Evolutionary conservation across 2,329 filamentous ascomycete species (phyloP), one percentile per base, ranked within the genome.

Genomic region (Leptographium flavum): DNA sequence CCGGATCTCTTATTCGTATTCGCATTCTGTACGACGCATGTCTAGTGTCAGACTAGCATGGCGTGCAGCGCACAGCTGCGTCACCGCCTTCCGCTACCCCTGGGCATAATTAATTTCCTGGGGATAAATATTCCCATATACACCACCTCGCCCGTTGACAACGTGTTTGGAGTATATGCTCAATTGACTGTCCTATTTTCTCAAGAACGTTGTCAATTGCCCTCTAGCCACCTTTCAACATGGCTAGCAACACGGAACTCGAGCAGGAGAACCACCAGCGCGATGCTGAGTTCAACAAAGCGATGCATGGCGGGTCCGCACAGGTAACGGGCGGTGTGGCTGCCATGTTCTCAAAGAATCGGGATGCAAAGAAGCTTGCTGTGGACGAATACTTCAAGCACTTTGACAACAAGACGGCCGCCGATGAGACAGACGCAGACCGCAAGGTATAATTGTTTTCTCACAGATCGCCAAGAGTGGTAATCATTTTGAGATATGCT

Each of bases 241-340:
- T 49, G 43, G 47, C 47, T 30, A 33, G 50, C 38, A 51, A 48
- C 30, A 27, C 43, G 27, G 42, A 37, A 54, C 81, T 94, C 61
- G 87, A 94, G 73, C 68, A 71, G 58, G 86, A 94, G 68, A 79
- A 94, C 62, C 82, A 88, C 63, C 61, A 67, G 59, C 86, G 87
- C 56, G 87, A 94, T 83, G 85, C 86, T 52, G 82, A 76, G 54
- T 94, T 94, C 74, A 88, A 86, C 73, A 84, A 87, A 68, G 85
- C 79, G 54, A 72, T 94, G 70, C 88, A 95, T 65, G 86, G 74
- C 58, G 63, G 62, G 50, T 87, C 85, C 45, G 71, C 85, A 42
- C 65, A 79, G 59, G 76, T 77, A 38, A 66, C 71, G 46, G 84
- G 82, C 58, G 85, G 86, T 54, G 75, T 95, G 56, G 69, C 76